Base-by-base conservation (phyloP, 768 basidiomycete genomes). In the Lactarius tabidus region DNA sequence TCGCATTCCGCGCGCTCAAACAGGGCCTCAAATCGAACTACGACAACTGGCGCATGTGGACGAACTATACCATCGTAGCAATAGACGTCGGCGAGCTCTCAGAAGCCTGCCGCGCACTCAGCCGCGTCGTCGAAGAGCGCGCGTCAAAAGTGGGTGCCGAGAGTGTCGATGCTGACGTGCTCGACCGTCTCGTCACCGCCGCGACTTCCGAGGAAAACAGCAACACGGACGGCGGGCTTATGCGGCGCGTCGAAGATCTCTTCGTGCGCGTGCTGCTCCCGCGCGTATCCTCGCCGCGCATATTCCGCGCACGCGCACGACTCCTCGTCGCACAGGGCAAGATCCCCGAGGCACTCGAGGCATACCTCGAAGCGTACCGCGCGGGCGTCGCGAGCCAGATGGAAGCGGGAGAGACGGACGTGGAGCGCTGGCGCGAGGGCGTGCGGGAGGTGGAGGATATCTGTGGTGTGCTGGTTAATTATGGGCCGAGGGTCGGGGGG, bases 41-140 rank as follows among this genome's bases (percentile, higher is more conserved):
- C 74, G 88, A 92, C 31, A 95, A 94, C 72, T 98, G 96, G 95
- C 85, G 93, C 23, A 95, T 99, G 91, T 99, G 97, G 97, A 82
- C 83, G 66, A 99, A 99, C 79, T 98, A 95, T 79, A 95, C 93
- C 89, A 80, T 97, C 72, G 88, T 98, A 31, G 83, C 92, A 4
- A 81, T 97, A 75, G 94, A 98, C 69, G 90, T 98, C 23, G 96
- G 95, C 8, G 95, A 98, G 73, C 81, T 98, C 57, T 80, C 85
- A 1, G 96, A 99, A 73, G 88, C 93, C 0, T 88, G 86, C 64
- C 87, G 92, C 43, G 96, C 95, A 0, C 80, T 93, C 26, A 82
- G 83, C 0, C 87, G 94, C 3, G 81, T 98, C 63, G 84, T 98
- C 41, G 92, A 95, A 69, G 83, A 86, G 73, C 84, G 86, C n/a